Evolutionary conservation across 2,329 filamentous ascomycete genomes (phyloP).

Genomic region (Fusarium hostae): DNA sequence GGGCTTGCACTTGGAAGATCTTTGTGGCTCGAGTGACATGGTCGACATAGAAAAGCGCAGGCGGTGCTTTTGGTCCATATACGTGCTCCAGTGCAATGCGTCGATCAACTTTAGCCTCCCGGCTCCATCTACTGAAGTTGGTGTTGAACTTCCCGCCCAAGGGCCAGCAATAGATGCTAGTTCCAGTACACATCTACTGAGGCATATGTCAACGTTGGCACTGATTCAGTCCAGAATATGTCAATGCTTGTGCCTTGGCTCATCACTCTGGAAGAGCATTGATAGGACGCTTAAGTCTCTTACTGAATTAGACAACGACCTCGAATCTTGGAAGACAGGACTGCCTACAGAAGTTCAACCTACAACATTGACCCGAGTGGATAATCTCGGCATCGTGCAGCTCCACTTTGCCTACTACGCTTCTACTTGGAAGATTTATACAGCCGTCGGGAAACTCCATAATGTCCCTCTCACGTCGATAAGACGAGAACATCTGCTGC

Average conservation of each 20-base stretch:
- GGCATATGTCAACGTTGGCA: background rate
- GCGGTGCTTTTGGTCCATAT: background rate
- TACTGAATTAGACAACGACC: background rate
- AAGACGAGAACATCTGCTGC: background rate
- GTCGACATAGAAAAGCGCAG: background rate
- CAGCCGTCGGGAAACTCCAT: background rate
- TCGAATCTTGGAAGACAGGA: background rate
- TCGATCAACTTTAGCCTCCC: background rate
- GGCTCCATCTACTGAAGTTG: rapidly evolving
- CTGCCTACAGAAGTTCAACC: background rate
- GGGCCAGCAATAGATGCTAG: rapidly evolving
- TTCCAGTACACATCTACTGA: too few relatives aligned
- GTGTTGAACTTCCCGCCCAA: background rate
- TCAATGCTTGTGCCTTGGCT: rapidly evolving
- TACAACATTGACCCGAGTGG: rapidly evolving
- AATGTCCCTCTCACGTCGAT: background rate
- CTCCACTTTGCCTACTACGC: background rate
- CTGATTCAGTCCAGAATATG: background rate
- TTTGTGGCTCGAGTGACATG: rapidly evolving
- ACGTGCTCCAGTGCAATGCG: background rate
- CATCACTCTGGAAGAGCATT: rapidly evolving
- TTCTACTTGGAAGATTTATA: background rate
- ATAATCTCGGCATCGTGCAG: background rate
- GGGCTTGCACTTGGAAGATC: background rate
- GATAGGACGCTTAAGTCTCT: background rate